These are phyloP conservation scores for Goffeauzyma gilvescens DNA, from an alignment of 768 basidiomycete genomes.

Conservation along the genomic window DNA sequence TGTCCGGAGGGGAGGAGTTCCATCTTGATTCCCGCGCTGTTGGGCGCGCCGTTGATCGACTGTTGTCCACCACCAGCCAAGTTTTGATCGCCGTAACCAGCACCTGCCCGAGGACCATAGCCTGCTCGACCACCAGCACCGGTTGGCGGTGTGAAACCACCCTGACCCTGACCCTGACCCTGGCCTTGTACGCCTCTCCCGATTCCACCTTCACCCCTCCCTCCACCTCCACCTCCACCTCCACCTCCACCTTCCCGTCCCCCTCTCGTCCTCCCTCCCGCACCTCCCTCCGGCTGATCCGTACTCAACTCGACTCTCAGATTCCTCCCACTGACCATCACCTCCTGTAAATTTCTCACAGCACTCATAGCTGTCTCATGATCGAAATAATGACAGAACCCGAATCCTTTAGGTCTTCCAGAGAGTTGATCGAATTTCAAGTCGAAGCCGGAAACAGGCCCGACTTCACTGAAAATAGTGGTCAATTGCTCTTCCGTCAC, in stretches of 20 bases:
- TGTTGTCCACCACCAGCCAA: not conserved
- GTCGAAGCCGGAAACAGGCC: constrained; percentile 24
- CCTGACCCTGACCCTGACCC: not conserved
- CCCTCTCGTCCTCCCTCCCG: too few species aligned
- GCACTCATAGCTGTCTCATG: constrained; percentile 90
- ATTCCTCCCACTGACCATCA: constrained; percentile 76
- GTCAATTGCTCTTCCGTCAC: constrained; percentile 33
- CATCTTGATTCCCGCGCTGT: constrained; percentile 32
- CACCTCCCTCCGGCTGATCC: constrained; percentile 17
- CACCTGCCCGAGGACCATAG: constrained; percentile 3
- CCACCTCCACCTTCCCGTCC: constrained; percentile 16
- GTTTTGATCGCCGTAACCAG: not conserved
- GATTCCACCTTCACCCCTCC: not conserved
- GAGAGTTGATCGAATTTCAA: constrained; percentile 31
- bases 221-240: constrained; percentile 13
- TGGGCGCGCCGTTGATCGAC: not conserved
- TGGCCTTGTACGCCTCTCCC: not conserved
- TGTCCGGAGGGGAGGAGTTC: constrained; percentile 55
- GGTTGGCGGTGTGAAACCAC: not conserved
- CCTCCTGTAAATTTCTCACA: constrained; percentile 84
- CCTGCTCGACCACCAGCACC: not conserved
- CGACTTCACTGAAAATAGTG: constrained; percentile 29
- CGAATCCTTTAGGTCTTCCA: constrained; percentile 32
- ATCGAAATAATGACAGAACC: constrained; percentile 36
- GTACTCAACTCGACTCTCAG: constrained; percentile 64